Percentiles rank a stretch among this genome's conserved stretches.
phyloP scores from a whole-genome alignment of 257 asterid species.

The Scutellaria minor region DNA sequence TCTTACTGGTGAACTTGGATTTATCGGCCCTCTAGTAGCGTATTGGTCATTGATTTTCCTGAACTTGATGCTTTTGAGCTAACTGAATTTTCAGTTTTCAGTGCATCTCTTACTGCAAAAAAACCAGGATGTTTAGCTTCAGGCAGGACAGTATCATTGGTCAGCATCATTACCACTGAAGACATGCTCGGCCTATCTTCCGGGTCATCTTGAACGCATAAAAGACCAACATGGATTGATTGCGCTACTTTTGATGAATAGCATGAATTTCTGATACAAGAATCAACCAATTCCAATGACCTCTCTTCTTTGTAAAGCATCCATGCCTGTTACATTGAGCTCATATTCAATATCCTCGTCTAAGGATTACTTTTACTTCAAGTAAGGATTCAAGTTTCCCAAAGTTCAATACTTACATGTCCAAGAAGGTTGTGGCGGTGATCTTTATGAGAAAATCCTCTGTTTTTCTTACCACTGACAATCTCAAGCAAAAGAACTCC shows the following conservation, averaged over 20 bases:
- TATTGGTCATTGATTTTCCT: slow-evolving; percentile 4
- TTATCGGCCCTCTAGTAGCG: slow-evolving; percentile 12
- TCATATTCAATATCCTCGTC: no score
- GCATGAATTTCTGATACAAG: slow-evolving; percentile 2
- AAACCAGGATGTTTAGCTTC: slow-evolving; percentile 38
- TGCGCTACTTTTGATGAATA: slow-evolving; percentile 19
- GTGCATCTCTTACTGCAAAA: slow-evolving; percentile 28
- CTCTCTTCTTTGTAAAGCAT: slow-evolving; percentile 42
- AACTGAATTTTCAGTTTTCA: not conserved
- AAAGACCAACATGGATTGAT: slow-evolving; percentile 38
- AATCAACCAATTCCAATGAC: slow-evolving; percentile 34
- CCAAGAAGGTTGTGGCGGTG: slow-evolving; percentile 49
- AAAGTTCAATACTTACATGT: slow-evolving; percentile 38
- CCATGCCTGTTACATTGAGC: slow-evolving; percentile 45
- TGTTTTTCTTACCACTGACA: slow-evolving; percentile 39
- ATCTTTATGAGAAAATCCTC: slow-evolving; percentile 39
- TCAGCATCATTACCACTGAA: slow-evolving; percentile 38
- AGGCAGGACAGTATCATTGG: slow-evolving; percentile 35
- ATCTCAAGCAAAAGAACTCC: slow-evolving; percentile 49
- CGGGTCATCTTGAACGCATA: slow-evolving; percentile 39
- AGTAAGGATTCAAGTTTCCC: not conserved
- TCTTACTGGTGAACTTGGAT: no score
- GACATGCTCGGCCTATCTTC: slow-evolving; percentile 43
- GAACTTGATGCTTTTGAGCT: slow-evolving; percentile 19
- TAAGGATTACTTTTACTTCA: not conserved